These are phyloP conservation scores for Orobanche coerulescens DNA, from an alignment of 257 asterid species.

Conservation along the genomic window DNA sequence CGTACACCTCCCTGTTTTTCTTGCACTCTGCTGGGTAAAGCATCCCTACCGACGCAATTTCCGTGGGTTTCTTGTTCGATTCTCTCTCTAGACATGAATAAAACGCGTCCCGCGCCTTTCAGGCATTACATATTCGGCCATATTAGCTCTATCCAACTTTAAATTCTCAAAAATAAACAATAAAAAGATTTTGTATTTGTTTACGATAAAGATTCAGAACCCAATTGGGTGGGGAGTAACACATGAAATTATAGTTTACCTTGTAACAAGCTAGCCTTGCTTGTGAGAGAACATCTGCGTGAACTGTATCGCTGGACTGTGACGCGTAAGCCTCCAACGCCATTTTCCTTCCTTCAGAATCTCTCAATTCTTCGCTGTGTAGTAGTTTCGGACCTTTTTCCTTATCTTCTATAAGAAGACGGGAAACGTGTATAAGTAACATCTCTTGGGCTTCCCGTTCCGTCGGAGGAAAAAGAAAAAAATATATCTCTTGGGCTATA, in stretches of 20 bases:
- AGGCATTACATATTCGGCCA: neutral
- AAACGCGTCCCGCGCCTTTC: conserved; percentile 92
- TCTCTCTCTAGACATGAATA: conserved; percentile 76
- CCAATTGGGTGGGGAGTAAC: neutral
- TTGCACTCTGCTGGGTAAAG: conserved; percentile 86
- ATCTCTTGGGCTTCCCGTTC: too few relatives aligned
- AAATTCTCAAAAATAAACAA: neutral
- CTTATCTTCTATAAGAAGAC: too few relatives aligned
- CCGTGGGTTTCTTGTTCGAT: conserved; percentile 69
- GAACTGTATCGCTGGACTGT: conserved; percentile 45
- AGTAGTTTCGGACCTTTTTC: too few relatives aligned
- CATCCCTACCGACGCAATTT: conserved; percentile 73
- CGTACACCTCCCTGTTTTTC: conserved; percentile 53
- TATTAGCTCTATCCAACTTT: neutral
- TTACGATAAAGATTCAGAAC: neutral
- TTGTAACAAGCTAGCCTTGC: conserved; percentile 70
- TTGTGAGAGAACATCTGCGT: conserved; percentile 60
- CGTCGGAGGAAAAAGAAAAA: too few relatives aligned
- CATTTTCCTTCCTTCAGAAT: conserved; percentile 29
- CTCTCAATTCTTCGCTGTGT: neutral
- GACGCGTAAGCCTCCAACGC: conserved; percentile 58
- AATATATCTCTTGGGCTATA: too few relatives aligned
- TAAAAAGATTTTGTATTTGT: too few relatives aligned
- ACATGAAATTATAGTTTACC: conserved; percentile 31
- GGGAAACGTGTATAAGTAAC: too few relatives aligned